These are phyloP conservation scores for Fusarium redolens DNA, from an alignment of 2,329 filamentous ascomycete genomes.

Conservation along the genomic window DNA sequence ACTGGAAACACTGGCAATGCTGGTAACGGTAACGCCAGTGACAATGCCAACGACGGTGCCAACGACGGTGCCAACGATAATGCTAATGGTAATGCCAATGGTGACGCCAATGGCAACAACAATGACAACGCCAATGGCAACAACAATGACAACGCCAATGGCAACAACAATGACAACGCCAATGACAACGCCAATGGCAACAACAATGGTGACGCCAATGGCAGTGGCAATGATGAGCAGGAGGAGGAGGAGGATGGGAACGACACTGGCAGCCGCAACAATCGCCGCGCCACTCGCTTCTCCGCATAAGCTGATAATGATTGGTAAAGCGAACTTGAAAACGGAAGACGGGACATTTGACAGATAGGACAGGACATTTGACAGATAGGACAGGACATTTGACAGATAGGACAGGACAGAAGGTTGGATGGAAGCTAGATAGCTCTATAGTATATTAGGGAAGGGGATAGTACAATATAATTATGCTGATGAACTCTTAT, in stretches of 20 bases:
- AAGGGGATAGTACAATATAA: background rate
- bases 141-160: background rate
- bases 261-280: background rate
- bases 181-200: background rate
- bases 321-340: background rate
- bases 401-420: background rate
- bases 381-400: fast-evolving
- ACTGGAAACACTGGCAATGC: background rate
- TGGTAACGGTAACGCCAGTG: background rate
- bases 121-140: background rate
- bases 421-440: background rate
- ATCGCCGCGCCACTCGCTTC: background rate
- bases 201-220: background rate
- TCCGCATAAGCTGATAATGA: background rate
- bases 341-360: fast-evolving
- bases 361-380: background rate
- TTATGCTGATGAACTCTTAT: background rate
- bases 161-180: background rate
- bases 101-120: background rate
- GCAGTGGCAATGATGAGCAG: background rate
- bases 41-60: fast-evolving
- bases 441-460: background rate
- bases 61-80: background rate
- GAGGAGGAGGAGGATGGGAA: background rate
- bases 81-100: background rate